Base-by-base conservation (phyloP, 108 stramenopile species). In the Nitzschia palea region DNA sequence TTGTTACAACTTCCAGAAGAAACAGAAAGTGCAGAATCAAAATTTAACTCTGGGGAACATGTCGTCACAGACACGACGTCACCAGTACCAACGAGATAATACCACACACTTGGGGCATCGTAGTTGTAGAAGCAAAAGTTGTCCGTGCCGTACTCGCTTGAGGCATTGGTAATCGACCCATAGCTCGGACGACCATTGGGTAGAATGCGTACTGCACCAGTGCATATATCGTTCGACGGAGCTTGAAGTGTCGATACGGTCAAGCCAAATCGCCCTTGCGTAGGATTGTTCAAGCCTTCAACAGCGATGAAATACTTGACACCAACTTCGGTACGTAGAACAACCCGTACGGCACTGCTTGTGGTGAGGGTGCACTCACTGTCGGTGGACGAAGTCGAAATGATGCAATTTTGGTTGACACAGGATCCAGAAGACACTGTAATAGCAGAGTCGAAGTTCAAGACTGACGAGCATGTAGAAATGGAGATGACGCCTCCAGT, bases 21-120 rank as follows among this genome's bases (percentile, higher is more conserved):
- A 4, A 65, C 33, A 9, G 32, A 37, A 12, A 65, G 17, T 18
- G 31, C 22, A 12, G 62, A 42, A 18, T 54, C 51, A 28, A 65
- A 67, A 33, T 67, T 55, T 0, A 54, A 55, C 14, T 23, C 10
- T 0, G 43, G 0, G 33, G 52, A 36, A 4, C 65, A 67, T 23
- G 65, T 67, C 8, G 53, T 23, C 2, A 25, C 65, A 9, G 20
- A 14, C 34, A 44, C 28, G 9, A 44, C 5, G 23, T 30, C 33
- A 22, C 54, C 65, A 5, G 18, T 33, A 9, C 65, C 65, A 17
- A 55, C 17, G 10, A 67, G 0, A 0, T 30, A 8, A 0, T 67
- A 67, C 65, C 65, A 67, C 33, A 67, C 18, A n/a, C 45, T 31
- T 48, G 62, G 62, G 20, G 20, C 50, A 25, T 61, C 60, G 10